Evolutionary conservation across 352 stramenopile species (phyloP).

Genomic region (Globisporangium cystogenes): DNA sequence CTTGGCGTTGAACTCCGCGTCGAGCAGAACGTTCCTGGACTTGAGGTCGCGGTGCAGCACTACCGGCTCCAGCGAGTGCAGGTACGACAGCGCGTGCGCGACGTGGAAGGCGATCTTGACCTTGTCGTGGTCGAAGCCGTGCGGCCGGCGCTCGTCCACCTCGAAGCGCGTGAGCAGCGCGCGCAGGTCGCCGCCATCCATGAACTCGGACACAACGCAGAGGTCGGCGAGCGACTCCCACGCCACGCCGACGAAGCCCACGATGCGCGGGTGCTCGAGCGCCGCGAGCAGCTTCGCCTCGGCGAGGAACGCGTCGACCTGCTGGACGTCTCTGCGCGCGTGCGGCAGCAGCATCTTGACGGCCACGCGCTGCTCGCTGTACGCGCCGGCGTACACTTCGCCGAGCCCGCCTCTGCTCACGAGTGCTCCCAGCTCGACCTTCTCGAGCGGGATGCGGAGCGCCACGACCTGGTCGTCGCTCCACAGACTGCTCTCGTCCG

Average conservation of each 20-base stretch:
- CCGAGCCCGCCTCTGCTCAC: slow-evolving; percentile 36
- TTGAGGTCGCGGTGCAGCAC: slow-evolving; percentile 43
- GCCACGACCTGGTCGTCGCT: neutral
- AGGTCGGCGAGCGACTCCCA: slow-evolving; percentile 45
- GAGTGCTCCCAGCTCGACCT: slow-evolving; percentile 1
- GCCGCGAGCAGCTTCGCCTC: slow-evolving; percentile 37
- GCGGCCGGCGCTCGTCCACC: slow-evolving; percentile 18
- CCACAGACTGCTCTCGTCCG: slow-evolving; percentile 16
- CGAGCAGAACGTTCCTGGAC: slow-evolving; percentile 40
- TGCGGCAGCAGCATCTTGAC: slow-evolving; percentile 41
- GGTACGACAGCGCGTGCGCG: slow-evolving; percentile 27
- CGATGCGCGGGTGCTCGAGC: slow-evolving; percentile 33
- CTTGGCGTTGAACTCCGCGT: slow-evolving; percentile 19
- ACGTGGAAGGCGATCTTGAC: slow-evolving; percentile 22
- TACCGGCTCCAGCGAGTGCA: slow-evolving; percentile 34
- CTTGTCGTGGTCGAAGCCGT: slow-evolving; percentile 37
- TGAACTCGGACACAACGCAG: slow-evolving; percentile 33
- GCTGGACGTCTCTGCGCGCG: slow-evolving; percentile 16
- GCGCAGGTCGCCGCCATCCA: slow-evolving; percentile 41
- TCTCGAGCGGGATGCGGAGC: neutral
- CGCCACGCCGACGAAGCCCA: slow-evolving; percentile 37
- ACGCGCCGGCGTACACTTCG: neutral
- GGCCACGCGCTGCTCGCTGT: slow-evolving; percentile 26
- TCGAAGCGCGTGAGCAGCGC: slow-evolving; percentile 24
- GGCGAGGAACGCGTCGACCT: slow-evolving; percentile 33